Conservation (phyloP, 305 asterid species). For the Fraxinus albicans region DNA sequence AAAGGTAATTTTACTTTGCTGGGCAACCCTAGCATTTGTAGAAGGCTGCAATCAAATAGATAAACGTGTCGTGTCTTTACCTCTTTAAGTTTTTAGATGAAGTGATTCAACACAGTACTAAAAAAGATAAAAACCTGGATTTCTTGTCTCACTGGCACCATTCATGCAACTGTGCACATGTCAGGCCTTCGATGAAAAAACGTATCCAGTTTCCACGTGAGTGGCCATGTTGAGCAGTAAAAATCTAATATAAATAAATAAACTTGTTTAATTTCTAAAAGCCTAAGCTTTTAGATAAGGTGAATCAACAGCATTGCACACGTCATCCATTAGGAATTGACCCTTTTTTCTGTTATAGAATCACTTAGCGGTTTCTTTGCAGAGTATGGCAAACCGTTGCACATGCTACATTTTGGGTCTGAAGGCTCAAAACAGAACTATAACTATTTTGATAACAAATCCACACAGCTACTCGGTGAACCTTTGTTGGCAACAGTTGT, state of each 20-base stretch:
- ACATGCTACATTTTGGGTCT: conserved; percentile 43
- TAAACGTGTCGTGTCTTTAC: neutral
- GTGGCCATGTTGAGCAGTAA: neutral
- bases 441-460: conserved; percentile 37
- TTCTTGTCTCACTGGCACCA: neutral
- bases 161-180: neutral
- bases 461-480: conserved; percentile 33
- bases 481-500: conserved; percentile 72
- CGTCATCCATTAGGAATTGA: neutral
- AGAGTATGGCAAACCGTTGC: conserved; percentile 60
- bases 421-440: conserved; percentile 44
- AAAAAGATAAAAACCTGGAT: neutral
- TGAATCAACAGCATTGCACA: neutral
- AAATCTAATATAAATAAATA: neutral
- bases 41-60: neutral
- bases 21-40: conserved; percentile 8
- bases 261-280: neutral
- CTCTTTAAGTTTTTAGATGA: neutral
- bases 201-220: neutral
- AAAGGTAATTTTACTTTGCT: conserved; percentile 43
- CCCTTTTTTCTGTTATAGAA: conserved; percentile 3
- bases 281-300: neutral
- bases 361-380: conserved; percentile 17
- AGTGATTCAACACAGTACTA: neutral
- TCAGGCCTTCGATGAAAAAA: neutral